Evolutionary conservation across 768 basidiomycete species (phyloP).

Genomic region (Glaciozyma antarctica): DNA sequence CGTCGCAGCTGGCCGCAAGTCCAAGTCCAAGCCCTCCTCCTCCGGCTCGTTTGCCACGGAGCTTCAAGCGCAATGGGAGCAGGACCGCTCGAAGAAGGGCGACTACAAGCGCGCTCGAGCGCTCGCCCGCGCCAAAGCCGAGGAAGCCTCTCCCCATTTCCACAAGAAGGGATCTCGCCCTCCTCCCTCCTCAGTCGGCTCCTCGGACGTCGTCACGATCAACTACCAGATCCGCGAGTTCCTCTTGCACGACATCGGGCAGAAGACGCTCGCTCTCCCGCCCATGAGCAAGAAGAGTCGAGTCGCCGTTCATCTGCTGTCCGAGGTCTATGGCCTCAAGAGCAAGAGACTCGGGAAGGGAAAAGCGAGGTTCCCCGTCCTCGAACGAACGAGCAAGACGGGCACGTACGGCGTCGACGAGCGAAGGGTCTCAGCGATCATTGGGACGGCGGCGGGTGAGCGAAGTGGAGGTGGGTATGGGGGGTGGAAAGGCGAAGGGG

Average conservation of each 20-base stretch:
- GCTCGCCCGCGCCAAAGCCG: slow-evolving; percentile 49
- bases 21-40: slow-evolving; percentile 40
- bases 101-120: slow-evolving; percentile 58
- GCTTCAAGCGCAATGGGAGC: slow-evolving; percentile 62
- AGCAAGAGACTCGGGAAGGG: slow-evolving; percentile 64
- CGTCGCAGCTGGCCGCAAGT: slow-evolving; percentile 11
- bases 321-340: slow-evolving; percentile 65
- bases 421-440: slow-evolving; percentile 47
- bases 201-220: slow-evolving; percentile 50
- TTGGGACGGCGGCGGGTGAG: slow-evolving; percentile 39
- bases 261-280: slow-evolving; percentile 56
- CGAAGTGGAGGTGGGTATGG: neutral
- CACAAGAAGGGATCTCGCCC: slow-evolving; percentile 53
- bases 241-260: slow-evolving; percentile 50
- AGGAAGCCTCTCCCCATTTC: slow-evolving; percentile 46
- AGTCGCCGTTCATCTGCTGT: slow-evolving; percentile 68
- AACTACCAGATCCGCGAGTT: slow-evolving; percentile 64
- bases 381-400: slow-evolving; percentile 58
- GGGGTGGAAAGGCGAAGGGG: slow-evolving; percentile 35
- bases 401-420: slow-evolving; percentile 48
- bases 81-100: slow-evolving; percentile 75
- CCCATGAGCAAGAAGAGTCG: slow-evolving; percentile 66
- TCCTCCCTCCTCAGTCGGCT: slow-evolving; percentile 42
- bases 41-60: slow-evolving; percentile 47
- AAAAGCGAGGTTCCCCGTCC: slow-evolving; percentile 60